Conservation (phyloP, 345 rosid species). For the Syzygium aromaticum region DNA sequence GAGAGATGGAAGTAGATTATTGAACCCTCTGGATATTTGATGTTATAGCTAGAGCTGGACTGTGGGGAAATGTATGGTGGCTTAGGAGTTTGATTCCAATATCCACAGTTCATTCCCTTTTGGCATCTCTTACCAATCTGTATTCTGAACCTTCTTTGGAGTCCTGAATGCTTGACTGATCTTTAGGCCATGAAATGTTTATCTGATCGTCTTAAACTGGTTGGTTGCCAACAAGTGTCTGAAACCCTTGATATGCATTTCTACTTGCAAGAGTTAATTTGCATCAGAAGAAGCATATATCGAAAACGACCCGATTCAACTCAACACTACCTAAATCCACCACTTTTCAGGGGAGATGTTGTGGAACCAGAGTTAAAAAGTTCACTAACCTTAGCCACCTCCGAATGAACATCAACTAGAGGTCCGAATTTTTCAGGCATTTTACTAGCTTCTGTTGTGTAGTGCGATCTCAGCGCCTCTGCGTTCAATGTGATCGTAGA, state of each 20-base stretch:
- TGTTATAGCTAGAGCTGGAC: neutral
- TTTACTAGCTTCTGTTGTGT: neutral
- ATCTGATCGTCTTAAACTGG: neutral
- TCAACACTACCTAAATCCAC: neutral
- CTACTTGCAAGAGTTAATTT: neutral
- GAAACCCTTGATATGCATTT: neutral
- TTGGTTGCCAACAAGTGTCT: neutral
- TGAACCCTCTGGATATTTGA: neutral
- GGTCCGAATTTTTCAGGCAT: neutral
- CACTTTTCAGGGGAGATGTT: neutral
- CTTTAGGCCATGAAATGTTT: neutral
- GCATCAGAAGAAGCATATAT: neutral
- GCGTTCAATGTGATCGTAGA: neutral
- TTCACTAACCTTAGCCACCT: neutral
- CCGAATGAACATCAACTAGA: neutral
- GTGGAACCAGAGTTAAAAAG: neutral
- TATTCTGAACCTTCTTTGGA: neutral
- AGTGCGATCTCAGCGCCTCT: neutral
- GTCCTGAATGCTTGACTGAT: neutral
- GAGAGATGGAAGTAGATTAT: neutral
- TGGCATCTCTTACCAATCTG: neutral
- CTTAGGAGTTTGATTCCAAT: neutral
- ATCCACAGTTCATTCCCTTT: neutral
- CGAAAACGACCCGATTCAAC: neutral
- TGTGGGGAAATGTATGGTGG: neutral